Evolutionary conservation across 768 basidiomycete species (phyloP).

Genomic region (Boletus reticuloceps): DNA sequence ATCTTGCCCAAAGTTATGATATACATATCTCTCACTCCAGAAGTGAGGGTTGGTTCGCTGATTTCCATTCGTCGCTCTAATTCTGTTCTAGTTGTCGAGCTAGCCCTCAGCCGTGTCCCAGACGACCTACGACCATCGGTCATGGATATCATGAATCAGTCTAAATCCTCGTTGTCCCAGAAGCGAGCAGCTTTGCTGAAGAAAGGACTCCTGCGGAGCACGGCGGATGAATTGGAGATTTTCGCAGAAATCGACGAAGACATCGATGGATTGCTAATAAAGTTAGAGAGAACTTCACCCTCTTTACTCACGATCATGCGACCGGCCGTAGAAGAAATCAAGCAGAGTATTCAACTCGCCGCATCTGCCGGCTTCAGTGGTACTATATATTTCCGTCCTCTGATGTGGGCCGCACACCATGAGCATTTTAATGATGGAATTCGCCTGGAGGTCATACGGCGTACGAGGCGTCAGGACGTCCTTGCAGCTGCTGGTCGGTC

Average conservation of each 20-base stretch:
- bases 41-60: slow-evolving; percentile 43
- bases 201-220: slow-evolving; percentile 63
- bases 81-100: slow-evolving; percentile 56
- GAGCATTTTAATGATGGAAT: slow-evolving; percentile 70
- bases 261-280: slow-evolving; percentile 51
- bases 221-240: slow-evolving; percentile 72
- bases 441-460: slow-evolving; percentile 69
- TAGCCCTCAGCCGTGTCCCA: slow-evolving; percentile 61
- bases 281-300: slow-evolving; percentile 61
- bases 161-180: slow-evolving; percentile 63
- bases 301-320: slow-evolving; percentile 46
- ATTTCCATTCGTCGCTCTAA: not conserved
- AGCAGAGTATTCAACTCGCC: slow-evolving; percentile 58
- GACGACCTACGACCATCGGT: slow-evolving; percentile 52
- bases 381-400: slow-evolving; percentile 65
- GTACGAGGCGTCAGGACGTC: slow-evolving; percentile 63
- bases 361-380: slow-evolving; percentile 58
- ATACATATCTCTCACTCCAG: slow-evolving; percentile 77
- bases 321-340: slow-evolving; percentile 58
- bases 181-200: slow-evolving; percentile 68
- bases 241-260: slow-evolving; percentile 65
- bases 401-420: slow-evolving; percentile 69
- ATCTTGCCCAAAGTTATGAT: slow-evolving; percentile 62
- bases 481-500: slow-evolving; percentile 83
- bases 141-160: slow-evolving; percentile 61